A percentile compares a stretch with the other conserved stretches of the same genome.
phyloP scores from a whole-genome alignment of 176 grass and related monocot genomes.

The Typha latifolia region DNA sequence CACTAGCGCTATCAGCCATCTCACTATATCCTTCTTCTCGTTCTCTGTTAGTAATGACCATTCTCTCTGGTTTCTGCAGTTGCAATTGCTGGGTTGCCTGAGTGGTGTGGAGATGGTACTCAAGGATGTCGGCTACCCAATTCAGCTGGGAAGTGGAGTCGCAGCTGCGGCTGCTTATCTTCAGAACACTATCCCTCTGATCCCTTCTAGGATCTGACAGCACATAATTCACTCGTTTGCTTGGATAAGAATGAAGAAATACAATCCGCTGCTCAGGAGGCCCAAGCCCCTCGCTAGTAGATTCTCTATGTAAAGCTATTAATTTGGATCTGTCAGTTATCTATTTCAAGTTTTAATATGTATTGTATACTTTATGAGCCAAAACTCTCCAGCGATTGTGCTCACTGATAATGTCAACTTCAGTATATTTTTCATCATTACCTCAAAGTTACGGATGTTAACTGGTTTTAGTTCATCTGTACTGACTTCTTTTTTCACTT shows the following conservation, averaged over 20 bases:
- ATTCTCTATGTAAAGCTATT: slow-evolving; percentile 51
- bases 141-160: slow-evolving; percentile 91
- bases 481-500: too few species aligned
- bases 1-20: too few species aligned
- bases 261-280: slow-evolving; percentile 13
- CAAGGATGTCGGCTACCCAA: slow-evolving; percentile 79
- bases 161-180: slow-evolving; percentile 74
- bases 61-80: slow-evolving; percentile 29
- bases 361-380: background rate
- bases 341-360: background rate
- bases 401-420: too few species aligned
- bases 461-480: too few species aligned
- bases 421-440: too few species aligned
- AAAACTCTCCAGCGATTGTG: too few species aligned
- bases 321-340: slow-evolving; percentile 12
- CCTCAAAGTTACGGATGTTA: too few species aligned
- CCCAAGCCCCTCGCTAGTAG: slow-evolving; percentile 21
- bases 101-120: slow-evolving; percentile 94
- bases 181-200: slow-evolving; percentile 63
- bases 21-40: too few species aligned
- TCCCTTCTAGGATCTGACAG: slow-evolving; percentile 74
- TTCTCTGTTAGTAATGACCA: too few species aligned
- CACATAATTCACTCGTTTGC: too few species aligned
- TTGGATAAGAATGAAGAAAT: slow-evolving; percentile 17
- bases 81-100: slow-evolving; percentile 80